Conservation (phyloP, 768 basidiomycete genomes). For the Exsudoporus frostii region DNA sequence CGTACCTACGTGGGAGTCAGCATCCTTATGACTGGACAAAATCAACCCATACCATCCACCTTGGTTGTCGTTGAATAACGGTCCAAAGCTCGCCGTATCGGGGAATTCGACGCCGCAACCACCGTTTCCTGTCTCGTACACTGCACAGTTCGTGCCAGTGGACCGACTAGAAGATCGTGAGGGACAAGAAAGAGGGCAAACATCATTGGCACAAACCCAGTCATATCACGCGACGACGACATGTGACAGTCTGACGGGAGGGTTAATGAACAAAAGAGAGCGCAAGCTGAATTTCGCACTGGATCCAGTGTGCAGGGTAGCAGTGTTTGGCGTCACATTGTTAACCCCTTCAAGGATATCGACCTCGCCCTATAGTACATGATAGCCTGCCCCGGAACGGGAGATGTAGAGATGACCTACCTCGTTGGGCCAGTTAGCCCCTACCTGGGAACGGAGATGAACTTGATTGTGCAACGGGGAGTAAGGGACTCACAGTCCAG, state of each 20-base stretch:
- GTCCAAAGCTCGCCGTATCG: slow-evolving; percentile 17
- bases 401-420: not conserved
- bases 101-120: slow-evolving; percentile 23
- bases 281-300: slow-evolving; percentile 10
- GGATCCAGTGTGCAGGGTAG: slow-evolving; percentile 29
- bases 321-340: slow-evolving; percentile 32
- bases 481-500: slow-evolving; percentile 15
- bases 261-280: not conserved
- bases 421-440: slow-evolving; percentile 19
- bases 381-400: not conserved
- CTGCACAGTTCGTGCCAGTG: slow-evolving; percentile 18
- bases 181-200: not conserved
- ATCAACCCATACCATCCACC: slow-evolving; percentile 37
- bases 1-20: slow-evolving; percentile 36
- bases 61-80: slow-evolving; percentile 28
- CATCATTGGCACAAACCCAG: slow-evolving; percentile 12
- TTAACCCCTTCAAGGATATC: slow-evolving; percentile 53
- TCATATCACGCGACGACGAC: slow-evolving; percentile 17
- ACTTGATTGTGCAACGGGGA: not conserved
- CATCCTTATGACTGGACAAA: not conserved
- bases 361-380: slow-evolving; percentile 35
- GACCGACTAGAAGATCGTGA: slow-evolving; percentile 10
- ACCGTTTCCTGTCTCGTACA: slow-evolving; percentile 18
- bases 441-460: slow-evolving; percentile 6
- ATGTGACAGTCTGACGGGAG: slow-evolving; percentile 19